Evolutionary conservation across 2,329 filamentous ascomycete species (phyloP).

Genomic region (Penicillium aurantiogriseum): DNA sequence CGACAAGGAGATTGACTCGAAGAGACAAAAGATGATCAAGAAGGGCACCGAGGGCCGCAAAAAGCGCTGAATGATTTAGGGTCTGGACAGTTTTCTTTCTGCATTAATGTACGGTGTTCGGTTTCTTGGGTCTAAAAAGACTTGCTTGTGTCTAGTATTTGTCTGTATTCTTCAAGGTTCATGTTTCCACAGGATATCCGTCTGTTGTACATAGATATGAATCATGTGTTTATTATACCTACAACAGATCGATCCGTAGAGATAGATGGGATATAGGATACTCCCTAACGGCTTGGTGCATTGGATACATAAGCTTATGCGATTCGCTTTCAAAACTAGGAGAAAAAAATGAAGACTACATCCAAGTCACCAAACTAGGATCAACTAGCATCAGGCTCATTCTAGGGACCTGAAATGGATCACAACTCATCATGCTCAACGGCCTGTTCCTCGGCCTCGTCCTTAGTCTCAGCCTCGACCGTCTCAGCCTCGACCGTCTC

Average conservation of each 20-base stretch:
- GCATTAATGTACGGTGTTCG: conserved; percentile 16
- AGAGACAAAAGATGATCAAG: conserved; percentile 47
- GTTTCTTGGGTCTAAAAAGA: conserved; percentile 7
- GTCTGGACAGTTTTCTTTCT: conserved; percentile 9
- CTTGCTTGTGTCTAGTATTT: conserved; percentile 7
- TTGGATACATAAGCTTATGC: conserved; percentile 1
- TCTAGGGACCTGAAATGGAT: conserved; percentile 1
- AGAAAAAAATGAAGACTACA: neutral
- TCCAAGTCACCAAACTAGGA: neutral
- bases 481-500: conserved; percentile 20
- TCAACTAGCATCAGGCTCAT: neutral
- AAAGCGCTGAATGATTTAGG: conserved; percentile 12
- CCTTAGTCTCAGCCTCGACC: conserved; percentile 22
- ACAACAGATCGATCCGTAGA: neutral
- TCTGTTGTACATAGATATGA: conserved; percentile 28
- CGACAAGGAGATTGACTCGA: conserved; percentile 44
- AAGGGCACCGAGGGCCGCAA: conserved; percentile 44
- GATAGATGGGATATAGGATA: neutral
- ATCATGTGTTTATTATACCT: conserved; percentile 11
- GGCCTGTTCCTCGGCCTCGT: conserved; percentile 39
- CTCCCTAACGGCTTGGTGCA: neutral
- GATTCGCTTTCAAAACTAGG: conserved; percentile 2
- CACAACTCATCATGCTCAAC: conserved; percentile 48
- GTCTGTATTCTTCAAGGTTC: conserved; percentile 13
- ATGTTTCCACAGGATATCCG: conserved; percentile 7